These are phyloP conservation scores for Pseudocercospora crystallina DNA, from an alignment of 2,329 filamentous ascomycete species.

Conservation along the genomic window DNA sequence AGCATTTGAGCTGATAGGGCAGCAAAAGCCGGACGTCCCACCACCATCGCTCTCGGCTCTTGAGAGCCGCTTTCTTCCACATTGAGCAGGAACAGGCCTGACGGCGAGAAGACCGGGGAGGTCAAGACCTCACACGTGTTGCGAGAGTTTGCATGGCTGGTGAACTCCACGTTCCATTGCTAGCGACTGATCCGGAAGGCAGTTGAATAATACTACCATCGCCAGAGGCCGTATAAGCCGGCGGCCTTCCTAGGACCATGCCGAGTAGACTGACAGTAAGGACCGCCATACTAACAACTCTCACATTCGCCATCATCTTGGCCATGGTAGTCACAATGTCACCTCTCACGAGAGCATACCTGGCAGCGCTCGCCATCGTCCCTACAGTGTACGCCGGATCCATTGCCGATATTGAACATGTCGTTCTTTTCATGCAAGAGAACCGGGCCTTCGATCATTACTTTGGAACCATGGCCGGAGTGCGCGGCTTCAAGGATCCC, in stretches of 20 bases:
- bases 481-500: constrained; percentile 48
- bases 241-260: not conserved
- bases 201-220: not conserved
- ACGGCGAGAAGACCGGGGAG: not conserved
- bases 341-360: constrained; percentile 1
- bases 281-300: not conserved
- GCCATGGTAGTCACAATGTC: constrained; percentile 7
- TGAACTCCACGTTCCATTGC: not conserved
- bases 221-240: not conserved
- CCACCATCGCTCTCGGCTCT: not conserved
- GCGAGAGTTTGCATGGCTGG: no score
- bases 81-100: not conserved
- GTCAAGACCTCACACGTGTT: no score
- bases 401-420: constrained; percentile 54
- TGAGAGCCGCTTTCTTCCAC: not conserved
- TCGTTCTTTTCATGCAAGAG: constrained; percentile 59
- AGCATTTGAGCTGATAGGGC: no score
- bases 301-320: not conserved
- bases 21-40: no score
- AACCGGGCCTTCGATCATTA: constrained; percentile 47
- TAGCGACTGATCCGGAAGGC: not conserved
- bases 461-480: constrained; percentile 17
- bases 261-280: not conserved
- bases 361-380: not conserved
- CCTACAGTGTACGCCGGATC: constrained; percentile 16